Percentiles rank a stretch among this genome's conserved stretches.
These are phyloP conservation scores for Skeletonema potamos DNA, from an alignment of 108 stramenopile species.

Conservation along the genomic window DNA sequence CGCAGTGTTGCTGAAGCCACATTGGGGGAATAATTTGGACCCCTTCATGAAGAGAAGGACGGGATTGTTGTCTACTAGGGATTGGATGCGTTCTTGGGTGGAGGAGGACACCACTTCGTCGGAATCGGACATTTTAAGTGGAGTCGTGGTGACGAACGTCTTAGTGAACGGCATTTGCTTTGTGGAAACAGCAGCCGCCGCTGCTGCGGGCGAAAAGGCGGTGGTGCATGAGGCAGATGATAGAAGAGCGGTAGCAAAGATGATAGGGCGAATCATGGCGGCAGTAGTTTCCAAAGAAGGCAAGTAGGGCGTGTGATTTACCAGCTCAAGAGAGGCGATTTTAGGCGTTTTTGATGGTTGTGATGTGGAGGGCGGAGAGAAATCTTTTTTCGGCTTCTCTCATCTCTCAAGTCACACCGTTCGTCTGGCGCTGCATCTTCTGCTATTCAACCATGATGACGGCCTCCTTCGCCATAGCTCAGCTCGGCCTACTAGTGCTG, in stretches of 20 bases:
- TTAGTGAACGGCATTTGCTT: too few relatives aligned
- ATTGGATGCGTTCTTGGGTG: conserved; percentile 73
- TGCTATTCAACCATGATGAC: background rate
- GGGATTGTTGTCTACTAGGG: conserved; percentile 71
- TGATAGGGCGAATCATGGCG: background rate
- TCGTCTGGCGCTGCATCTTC: background rate
- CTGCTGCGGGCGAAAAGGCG: background rate
- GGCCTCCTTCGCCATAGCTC: background rate
- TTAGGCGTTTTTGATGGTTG: background rate
- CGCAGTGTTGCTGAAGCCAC: conserved; percentile 95
- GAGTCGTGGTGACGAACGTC: background rate
- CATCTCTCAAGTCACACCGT: background rate
- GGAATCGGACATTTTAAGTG: conserved; percentile 17
- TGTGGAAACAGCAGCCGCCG: too few relatives aligned
- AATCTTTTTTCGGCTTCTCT: background rate
- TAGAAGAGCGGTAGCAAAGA: background rate
- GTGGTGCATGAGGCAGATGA: background rate
- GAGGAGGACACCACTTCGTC: background rate
- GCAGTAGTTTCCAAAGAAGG: background rate
- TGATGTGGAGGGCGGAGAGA: background rate
- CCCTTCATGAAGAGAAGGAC: conserved; percentile 98
- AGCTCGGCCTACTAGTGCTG: background rate
- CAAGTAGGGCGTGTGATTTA: too few relatives aligned
- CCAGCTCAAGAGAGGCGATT: too few relatives aligned
- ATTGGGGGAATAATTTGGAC: conserved; percentile 93